Evolutionary conservation across 2,329 filamentous ascomycete genomes (phyloP).

Genomic region (Juglanconis sp.): DNA sequence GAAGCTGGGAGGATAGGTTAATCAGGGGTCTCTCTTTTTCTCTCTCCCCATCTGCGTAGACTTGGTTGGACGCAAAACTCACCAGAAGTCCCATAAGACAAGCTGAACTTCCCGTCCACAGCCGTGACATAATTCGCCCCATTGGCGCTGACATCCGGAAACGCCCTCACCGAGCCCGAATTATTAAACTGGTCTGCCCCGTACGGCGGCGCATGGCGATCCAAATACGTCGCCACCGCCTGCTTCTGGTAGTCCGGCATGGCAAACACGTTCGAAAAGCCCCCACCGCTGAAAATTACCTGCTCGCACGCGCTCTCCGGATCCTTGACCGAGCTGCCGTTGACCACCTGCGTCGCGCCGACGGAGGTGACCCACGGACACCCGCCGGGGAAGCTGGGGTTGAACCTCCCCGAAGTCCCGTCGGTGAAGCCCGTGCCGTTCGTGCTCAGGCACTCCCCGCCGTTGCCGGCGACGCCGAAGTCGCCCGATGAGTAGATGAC

Average conservation of each 20-base stretch:
- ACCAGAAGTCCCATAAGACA: conserved; percentile 48
- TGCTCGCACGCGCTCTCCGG: conserved; percentile 44
- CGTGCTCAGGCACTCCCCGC: conserved; percentile 33
- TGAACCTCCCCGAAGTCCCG: conserved; percentile 40
- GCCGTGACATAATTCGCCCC: conserved; percentile 43
- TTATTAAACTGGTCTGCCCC: conserved; percentile 44
- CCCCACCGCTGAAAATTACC: conserved; percentile 45
- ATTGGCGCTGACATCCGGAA: conserved; percentile 45
- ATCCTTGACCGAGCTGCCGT: conserved; percentile 32
- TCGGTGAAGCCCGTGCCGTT: conserved; percentile 26
- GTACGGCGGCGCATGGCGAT: conserved; percentile 40
- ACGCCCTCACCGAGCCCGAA: conserved; percentile 40
- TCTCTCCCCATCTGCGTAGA: not conserved
- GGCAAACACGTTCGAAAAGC: conserved; percentile 47
- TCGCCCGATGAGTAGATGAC: conserved; percentile 51
- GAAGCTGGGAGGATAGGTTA: conserved; percentile 20
- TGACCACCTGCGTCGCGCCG: conserved; percentile 46
- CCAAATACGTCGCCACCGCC: conserved; percentile 38
- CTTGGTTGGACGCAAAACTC: not conserved
- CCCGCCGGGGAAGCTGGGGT: conserved; percentile 42
- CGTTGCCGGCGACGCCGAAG: conserved; percentile 41
- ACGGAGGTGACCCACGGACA: conserved; percentile 51
- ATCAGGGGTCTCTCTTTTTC: not conserved
- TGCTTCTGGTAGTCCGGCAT: conserved; percentile 44
- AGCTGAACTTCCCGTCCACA: conserved; percentile 37